phyloP scores from a whole-genome alignment of 2,329 filamentous ascomycete genomes.

The Neonectria ditissima region DNA sequence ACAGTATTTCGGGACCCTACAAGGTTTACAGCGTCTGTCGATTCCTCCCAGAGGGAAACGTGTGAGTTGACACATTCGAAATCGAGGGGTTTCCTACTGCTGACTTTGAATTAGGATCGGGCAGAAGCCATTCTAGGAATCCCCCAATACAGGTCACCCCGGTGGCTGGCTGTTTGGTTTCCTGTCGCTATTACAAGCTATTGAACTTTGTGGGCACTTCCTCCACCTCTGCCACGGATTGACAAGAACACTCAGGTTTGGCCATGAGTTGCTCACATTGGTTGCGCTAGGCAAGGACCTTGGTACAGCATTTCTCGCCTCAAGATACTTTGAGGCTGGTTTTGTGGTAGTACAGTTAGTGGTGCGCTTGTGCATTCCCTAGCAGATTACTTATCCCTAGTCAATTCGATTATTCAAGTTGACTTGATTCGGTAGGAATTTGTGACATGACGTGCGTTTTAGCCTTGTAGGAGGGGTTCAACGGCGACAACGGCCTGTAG shows the following conservation, averaged over 20 bases:
- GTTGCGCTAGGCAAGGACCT: not conserved
- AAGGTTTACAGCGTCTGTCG: conserved; percentile 52
- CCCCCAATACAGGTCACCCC: not conserved
- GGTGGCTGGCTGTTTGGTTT: conserved; percentile 1
- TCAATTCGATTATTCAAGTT: not conserved
- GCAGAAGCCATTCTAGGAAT: conserved; percentile 43
- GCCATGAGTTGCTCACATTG: not conserved
- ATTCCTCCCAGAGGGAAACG: conserved; percentile 50
- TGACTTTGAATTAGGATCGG: conserved; percentile 39
- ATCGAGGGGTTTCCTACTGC: not conserved
- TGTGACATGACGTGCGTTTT: not conserved
- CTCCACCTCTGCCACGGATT: not conserved
- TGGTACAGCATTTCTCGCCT: not conserved
- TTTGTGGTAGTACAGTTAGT: not conserved
- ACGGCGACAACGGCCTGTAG: not conserved
- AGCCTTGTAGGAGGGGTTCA: conserved; percentile 7
- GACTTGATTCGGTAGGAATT: not conserved
- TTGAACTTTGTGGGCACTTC: not conserved
- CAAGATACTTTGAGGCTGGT: not conserved
- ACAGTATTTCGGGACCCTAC: conserved; percentile 47
- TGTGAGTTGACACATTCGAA: conserved; percentile 43
- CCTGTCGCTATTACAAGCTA: not conserved
- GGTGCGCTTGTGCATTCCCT: not conserved
- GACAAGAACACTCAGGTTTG: not conserved
- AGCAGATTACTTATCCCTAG: not conserved